phyloP scores from a whole-genome alignment of 2,329 filamentous ascomycete species.

The Dactylellina drechsleri region DNA sequence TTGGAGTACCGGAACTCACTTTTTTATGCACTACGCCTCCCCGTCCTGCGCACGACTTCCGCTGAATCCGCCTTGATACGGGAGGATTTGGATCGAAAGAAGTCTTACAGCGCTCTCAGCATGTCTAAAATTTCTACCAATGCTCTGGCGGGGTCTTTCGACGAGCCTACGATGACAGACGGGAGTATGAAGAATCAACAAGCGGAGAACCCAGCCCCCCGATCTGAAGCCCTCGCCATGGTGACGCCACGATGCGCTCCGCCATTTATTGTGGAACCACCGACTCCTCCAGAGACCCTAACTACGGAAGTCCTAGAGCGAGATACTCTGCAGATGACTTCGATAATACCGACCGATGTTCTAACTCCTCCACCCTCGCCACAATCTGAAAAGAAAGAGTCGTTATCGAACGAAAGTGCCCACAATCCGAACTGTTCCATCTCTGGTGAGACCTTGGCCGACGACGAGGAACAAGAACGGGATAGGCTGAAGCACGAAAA shows the following conservation, averaged over 20 bases:
- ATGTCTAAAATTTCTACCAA: neutral
- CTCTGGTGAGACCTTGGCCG: neutral
- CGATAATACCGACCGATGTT: neutral
- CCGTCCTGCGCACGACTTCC: slow-evolving; percentile 9
- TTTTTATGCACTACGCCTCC: slow-evolving; percentile 22
- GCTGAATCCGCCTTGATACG: slow-evolving; percentile 22
- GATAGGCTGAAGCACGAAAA: slow-evolving; percentile 3
- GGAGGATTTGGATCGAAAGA: neutral
- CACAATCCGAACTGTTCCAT: neutral
- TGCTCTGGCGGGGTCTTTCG: neutral
- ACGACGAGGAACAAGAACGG: neutral
- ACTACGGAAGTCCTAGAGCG: neutral
- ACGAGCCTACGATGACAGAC: no score
- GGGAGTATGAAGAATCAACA: no score
- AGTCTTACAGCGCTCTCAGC: neutral
- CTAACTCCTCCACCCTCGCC: slow-evolving; percentile 25
- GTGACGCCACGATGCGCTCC: neutral
- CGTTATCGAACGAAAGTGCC: neutral
- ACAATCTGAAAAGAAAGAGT: neutral
- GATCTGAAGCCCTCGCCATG: no score
- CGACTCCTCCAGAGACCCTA: neutral
- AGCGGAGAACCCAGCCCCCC: no score
- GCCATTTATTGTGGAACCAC: neutral
- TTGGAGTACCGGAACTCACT: neutral
- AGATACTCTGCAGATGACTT: neutral